These are phyloP conservation scores for Thelonectria discophora DNA, from an alignment of 2,329 filamentous ascomycete species.

Conservation along the genomic window DNA sequence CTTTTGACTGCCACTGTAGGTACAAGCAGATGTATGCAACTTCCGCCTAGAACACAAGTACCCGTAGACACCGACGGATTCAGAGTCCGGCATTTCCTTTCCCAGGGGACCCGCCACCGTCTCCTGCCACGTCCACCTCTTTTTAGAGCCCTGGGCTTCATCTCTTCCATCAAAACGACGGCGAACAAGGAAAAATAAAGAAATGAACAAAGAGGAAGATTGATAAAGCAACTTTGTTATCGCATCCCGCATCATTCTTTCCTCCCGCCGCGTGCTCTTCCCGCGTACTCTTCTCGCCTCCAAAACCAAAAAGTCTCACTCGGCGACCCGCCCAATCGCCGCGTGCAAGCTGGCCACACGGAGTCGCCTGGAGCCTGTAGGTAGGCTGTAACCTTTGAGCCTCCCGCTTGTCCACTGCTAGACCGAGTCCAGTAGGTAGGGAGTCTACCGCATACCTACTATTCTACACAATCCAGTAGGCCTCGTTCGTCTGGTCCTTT, in stretches of 20 bases:
- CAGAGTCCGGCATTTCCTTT: constrained; percentile 19
- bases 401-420: constrained; percentile 15
- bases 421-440: not conserved
- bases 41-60: too few species aligned
- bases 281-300: too few species aligned
- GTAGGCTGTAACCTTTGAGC: constrained; percentile 41
- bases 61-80: not conserved
- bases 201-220: not conserved
- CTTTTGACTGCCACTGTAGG: too few species aligned
- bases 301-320: too few species aligned
- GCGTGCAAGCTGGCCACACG: constrained; percentile 42
- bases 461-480: too few species aligned
- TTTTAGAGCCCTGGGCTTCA: not conserved
- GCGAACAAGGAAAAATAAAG: not conserved
- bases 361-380: too few species aligned
- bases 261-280: not conserved
- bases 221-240: too few species aligned
- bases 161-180: constrained; percentile 5
- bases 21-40: too few species aligned
- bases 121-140: constrained; percentile 26
- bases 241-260: not conserved
- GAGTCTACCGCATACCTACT: too few species aligned
- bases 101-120: constrained; percentile 16
- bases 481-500: too few species aligned
- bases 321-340: too few species aligned